phyloP scores from a whole-genome alignment of 805 yeast species.

The Blastobotrys terrestris region DNA sequence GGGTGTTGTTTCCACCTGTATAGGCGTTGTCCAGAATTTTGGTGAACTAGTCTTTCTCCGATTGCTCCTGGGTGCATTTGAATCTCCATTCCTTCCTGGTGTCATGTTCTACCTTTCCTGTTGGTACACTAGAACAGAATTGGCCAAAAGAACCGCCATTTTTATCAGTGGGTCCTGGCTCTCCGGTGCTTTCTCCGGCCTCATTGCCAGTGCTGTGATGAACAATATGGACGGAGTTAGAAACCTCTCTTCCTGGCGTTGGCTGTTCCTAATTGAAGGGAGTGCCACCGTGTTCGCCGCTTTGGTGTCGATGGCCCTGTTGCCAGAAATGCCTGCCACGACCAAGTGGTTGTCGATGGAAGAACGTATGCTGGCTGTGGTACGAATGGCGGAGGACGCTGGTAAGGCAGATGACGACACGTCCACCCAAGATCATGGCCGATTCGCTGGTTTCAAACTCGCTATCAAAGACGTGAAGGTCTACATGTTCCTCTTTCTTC shows the following conservation, averaged over 20 bases:
- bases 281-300: slow-evolving; percentile 37
- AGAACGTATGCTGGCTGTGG: slow-evolving; percentile 15
- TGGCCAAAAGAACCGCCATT: slow-evolving; percentile 45
- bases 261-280: slow-evolving; percentile 54
- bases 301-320: slow-evolving; percentile 39
- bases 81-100: slow-evolving; percentile 45
- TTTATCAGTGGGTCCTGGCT: slow-evolving; percentile 43
- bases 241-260: slow-evolving; percentile 47
- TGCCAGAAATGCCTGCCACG: slow-evolving; percentile 48
- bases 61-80: slow-evolving; percentile 42
- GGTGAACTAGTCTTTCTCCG: slow-evolving; percentile 42
- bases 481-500: slow-evolving; percentile 12
- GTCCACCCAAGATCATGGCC: neutral
- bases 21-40: slow-evolving; percentile 41
- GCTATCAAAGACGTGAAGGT: slow-evolving; percentile 20
- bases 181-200: slow-evolving; percentile 50
- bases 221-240: slow-evolving; percentile 36
- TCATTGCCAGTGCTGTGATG: slow-evolving; percentile 49
- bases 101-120: slow-evolving; percentile 46
- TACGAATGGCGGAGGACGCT: slow-evolving; percentile 17
- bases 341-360: slow-evolving; percentile 23
- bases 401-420: slow-evolving; percentile 12
- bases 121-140: slow-evolving; percentile 49
- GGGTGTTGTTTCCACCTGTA: slow-evolving; percentile 45
- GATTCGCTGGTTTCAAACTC: neutral